Evolutionary conservation across 2,329 filamentous ascomycete species (phyloP).

Genomic region (Neopestalotiopsis sp.): DNA sequence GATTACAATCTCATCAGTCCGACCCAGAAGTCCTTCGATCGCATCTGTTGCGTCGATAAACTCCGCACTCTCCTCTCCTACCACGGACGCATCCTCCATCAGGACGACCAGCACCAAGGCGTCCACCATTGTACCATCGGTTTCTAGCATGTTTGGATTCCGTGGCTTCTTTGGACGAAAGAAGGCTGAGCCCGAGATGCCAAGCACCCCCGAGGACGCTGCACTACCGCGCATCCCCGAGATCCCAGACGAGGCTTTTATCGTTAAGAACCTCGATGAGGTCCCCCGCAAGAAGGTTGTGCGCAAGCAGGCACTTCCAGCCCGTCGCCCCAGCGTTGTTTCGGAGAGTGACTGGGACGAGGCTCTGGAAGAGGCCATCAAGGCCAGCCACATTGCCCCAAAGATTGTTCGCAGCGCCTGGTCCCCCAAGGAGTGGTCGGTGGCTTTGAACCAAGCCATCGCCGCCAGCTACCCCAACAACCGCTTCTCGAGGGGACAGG

Average conservation of each 20-base stretch:
- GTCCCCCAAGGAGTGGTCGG: constrained; percentile 39
- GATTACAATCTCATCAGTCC: constrained; percentile 34
- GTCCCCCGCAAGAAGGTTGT: constrained; percentile 23
- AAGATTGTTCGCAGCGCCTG: constrained; percentile 25
- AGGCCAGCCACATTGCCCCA: constrained; percentile 26
- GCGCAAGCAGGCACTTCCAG: constrained; percentile 28
- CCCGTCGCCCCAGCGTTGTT: constrained; percentile 31
- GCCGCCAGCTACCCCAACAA: constrained; percentile 35
- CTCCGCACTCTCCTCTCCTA: constrained; percentile 27
- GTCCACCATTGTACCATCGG: constrained; percentile 25
- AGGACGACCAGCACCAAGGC: constrained; percentile 28
- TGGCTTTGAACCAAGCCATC: constrained; percentile 44
- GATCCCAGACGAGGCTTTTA: constrained; percentile 21
- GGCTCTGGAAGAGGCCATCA: constrained; percentile 30
- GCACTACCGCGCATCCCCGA: constrained; percentile 27
- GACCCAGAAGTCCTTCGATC: constrained; percentile 29
- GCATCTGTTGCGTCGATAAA: constrained; percentile 27
- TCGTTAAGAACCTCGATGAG: constrained; percentile 31
- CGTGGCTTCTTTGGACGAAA: constrained; percentile 32
- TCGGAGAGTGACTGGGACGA: constrained; percentile 41
- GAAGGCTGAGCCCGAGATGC: constrained; percentile 22
- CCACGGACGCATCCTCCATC: constrained; percentile 27
- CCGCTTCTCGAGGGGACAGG: constrained; percentile 28
- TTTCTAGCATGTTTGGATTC: constrained; percentile 28
- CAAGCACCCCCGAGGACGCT: constrained; percentile 20